These are phyloP conservation scores for Aspergillus glaucus DNA, from an alignment of 2,329 filamentous ascomycete species.

Conservation along the genomic window DNA sequence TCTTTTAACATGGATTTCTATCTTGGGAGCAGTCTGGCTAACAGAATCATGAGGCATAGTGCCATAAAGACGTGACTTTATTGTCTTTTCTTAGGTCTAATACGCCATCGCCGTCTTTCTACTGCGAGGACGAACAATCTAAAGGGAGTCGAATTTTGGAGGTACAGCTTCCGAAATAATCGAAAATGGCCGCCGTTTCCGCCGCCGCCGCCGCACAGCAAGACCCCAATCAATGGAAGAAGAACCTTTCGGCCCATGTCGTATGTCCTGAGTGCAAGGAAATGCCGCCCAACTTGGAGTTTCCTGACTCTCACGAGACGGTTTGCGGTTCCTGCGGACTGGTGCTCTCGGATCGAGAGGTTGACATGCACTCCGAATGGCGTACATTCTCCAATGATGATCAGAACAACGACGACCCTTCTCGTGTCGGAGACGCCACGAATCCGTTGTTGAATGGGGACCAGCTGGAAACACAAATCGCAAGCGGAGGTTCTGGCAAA, in stretches of 20 bases:
- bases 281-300: slow-evolving; percentile 81
- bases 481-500: slow-evolving; percentile 67
- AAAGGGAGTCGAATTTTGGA: neutral
- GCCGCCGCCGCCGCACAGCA: slow-evolving; percentile 31
- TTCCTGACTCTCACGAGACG: slow-evolving; percentile 89
- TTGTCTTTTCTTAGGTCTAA: slow-evolving; percentile 5
- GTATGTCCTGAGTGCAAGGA: slow-evolving; percentile 90
- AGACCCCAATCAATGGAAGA: slow-evolving; percentile 53
- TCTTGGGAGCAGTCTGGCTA: slow-evolving; percentile 20
- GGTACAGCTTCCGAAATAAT: neutral
- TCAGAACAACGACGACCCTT: slow-evolving; percentile 91
- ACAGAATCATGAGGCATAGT: slow-evolving; percentile 28
- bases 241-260: slow-evolving; percentile 80
- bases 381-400: slow-evolving; percentile 98
- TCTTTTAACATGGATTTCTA: slow-evolving; percentile 6
- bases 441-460: slow-evolving; percentile 87
- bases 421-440: slow-evolving; percentile 90
- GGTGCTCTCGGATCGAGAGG: slow-evolving; percentile 82
- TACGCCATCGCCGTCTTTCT: slow-evolving; percentile 19
- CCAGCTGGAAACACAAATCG: slow-evolving; percentile 82
- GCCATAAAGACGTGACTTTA: slow-evolving; percentile 19
- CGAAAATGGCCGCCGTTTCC: slow-evolving; percentile 31
- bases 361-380: slow-evolving; percentile 97
- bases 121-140: neutral
- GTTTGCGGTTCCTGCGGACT: slow-evolving; percentile 89